A percentile compares a stretch with the other conserved stretches of the same genome.
Conservation (phyloP, 768 basidiomycete species). For the Clavulina sp. region DNA sequence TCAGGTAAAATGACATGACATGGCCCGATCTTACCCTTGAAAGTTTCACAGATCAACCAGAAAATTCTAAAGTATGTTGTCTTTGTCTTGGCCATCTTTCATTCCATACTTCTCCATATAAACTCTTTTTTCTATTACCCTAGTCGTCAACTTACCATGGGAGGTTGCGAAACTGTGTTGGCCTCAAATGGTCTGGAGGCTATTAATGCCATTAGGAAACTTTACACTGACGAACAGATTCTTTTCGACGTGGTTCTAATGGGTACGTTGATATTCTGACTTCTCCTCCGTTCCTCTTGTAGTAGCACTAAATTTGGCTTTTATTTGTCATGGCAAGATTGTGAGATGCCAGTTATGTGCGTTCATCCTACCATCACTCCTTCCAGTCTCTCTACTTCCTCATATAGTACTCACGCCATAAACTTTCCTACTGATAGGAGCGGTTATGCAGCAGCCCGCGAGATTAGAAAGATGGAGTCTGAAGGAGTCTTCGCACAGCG, state of each 20-base stretch:
- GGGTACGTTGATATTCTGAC: slow-evolving; percentile 1
- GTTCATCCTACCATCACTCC: neutral
- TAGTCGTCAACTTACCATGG: slow-evolving; percentile 16
- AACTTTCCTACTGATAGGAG: slow-evolving; percentile 2
- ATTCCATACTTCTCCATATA: neutral
- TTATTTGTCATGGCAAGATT: too few species aligned
- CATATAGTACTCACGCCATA: neutral
- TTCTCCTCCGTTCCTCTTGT: neutral
- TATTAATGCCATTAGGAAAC: slow-evolving; percentile 12
- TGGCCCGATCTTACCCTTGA: neutral
- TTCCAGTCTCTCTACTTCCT: too few species aligned
- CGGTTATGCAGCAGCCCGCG: slow-evolving; percentile 13
- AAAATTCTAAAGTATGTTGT: slow-evolving; percentile 7
- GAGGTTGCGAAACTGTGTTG: slow-evolving; percentile 12
- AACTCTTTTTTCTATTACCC: neutral
- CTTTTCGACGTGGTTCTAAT: slow-evolving; percentile 14
- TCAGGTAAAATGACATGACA: neutral
- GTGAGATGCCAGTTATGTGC: slow-evolving; percentile 17
- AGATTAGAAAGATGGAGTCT: slow-evolving; percentile 14
- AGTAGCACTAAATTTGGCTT: neutral
- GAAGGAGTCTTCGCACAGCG: slow-evolving; percentile 10
- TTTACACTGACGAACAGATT: neutral
- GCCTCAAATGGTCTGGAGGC: slow-evolving; percentile 16
- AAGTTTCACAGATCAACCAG: slow-evolving; percentile 12
- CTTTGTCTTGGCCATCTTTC: too few species aligned